Conservation (phyloP, 139 green algal genomes). For the Deuterostichococcus epilithicus region DNA sequence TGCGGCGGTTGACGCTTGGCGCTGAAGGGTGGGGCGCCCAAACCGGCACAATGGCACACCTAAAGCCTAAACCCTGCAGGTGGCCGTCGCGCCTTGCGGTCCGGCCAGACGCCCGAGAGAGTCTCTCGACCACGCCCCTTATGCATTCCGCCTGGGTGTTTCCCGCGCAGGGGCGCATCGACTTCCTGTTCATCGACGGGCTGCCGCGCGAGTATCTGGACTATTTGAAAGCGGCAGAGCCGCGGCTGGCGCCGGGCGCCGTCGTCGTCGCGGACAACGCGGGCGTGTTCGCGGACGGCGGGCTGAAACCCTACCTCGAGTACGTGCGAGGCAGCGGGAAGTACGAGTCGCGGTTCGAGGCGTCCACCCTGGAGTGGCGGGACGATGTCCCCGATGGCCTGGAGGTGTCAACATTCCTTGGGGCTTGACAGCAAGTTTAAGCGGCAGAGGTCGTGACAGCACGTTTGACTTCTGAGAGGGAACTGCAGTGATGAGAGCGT, state of each 20-base stretch:
- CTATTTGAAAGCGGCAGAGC: conserved; percentile 59
- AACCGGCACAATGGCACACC: too few species aligned
- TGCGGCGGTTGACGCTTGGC: too few species aligned
- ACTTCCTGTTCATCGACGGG: conserved; percentile 65
- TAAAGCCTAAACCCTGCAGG: too few species aligned
- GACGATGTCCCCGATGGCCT: conserved; percentile 63
- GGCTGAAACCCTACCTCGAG: conserved; percentile 52
- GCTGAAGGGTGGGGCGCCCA: too few species aligned
- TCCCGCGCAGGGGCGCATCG: conserved; percentile 27
- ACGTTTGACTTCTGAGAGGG: too few species aligned
- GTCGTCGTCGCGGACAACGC: conserved; percentile 64
- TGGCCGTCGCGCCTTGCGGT: too few species aligned
- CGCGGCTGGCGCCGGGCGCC: conserved; percentile 38
- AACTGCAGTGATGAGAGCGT: too few species aligned
- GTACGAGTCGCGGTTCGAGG: conserved; percentile 40
- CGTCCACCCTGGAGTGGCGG: conserved; percentile 52
- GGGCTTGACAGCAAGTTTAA: too few species aligned
- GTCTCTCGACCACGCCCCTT: too few species aligned
- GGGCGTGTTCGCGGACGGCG: conserved; percentile 32
- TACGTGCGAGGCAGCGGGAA: conserved; percentile 42
- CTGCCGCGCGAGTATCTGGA: conserved; percentile 54
- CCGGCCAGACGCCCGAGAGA: too few species aligned
- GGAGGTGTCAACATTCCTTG: conserved; percentile 50
- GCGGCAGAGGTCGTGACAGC: too few species aligned
- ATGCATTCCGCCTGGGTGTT: conserved; percentile 19